Percentiles rank a stretch among this genome's conserved stretches.
Conservation (phyloP, 441 rosid species). For the Eutrema salsugineum region DNA sequence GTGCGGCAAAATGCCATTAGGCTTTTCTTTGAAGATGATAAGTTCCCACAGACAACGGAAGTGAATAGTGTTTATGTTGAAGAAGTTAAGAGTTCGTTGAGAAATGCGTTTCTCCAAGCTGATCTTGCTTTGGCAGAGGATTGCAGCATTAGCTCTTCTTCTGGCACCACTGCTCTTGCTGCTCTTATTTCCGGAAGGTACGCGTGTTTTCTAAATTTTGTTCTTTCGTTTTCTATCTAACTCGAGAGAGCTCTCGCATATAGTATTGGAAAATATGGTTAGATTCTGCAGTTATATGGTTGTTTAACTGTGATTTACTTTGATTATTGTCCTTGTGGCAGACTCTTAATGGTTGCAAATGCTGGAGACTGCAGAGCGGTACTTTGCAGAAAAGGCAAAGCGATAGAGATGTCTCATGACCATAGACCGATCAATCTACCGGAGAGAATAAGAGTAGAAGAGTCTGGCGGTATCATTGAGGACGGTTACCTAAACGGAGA, state of each 20-base stretch:
- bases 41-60: slow-evolving; percentile 46
- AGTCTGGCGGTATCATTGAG: slow-evolving; percentile 66
- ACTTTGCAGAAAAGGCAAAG: slow-evolving; percentile 30
- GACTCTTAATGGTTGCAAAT: slow-evolving; percentile 53
- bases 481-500: slow-evolving; percentile 78
- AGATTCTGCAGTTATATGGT: neutral
- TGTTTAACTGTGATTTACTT: neutral
- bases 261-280: neutral
- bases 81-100: slow-evolving; percentile 41
- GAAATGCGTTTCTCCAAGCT: slow-evolving; percentile 46
- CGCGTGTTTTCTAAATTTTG: neutral
- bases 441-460: slow-evolving; percentile 65
- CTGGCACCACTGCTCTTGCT: slow-evolving; percentile 57
- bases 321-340: slow-evolving; percentile 23
- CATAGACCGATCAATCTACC: slow-evolving; percentile 61
- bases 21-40: slow-evolving; percentile 48
- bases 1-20: slow-evolving; percentile 41
- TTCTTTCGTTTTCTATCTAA: neutral
- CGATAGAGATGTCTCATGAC: slow-evolving; percentile 50
- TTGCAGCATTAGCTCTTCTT: slow-evolving; percentile 42
- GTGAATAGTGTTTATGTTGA: slow-evolving; percentile 51
- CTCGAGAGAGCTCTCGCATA: neutral
- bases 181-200: slow-evolving; percentile 64
- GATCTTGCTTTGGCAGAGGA: slow-evolving; percentile 58
- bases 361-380: slow-evolving; percentile 38